Percentiles rank a stretch among this genome's conserved stretches.
Conservation (phyloP, 169 alveolate genomes). For the Cryptosporidium felis region DNA sequence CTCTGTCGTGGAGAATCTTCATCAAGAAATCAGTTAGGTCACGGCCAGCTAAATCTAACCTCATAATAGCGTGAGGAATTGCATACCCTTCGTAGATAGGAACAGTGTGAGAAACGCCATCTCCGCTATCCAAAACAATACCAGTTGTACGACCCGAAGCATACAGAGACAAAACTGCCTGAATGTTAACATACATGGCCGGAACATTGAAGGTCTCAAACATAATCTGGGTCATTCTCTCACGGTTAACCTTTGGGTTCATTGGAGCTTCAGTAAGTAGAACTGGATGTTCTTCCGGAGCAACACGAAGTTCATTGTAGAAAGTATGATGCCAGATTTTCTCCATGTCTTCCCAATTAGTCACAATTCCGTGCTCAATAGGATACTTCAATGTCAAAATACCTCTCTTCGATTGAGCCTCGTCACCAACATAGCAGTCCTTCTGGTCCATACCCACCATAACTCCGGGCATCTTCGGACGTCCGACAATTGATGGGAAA, state of each 20-base stretch:
- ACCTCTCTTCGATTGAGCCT: constrained; percentile 98
- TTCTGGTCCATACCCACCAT: constrained; percentile 97
- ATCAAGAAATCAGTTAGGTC: constrained; percentile 94
- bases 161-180: constrained; percentile 97
- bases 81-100: constrained; percentile 99
- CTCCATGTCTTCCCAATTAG: constrained; percentile 99
- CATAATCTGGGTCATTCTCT: constrained; percentile 96
- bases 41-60: constrained; percentile 98
- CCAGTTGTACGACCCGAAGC: constrained; percentile 99
- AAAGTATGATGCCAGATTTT: constrained; percentile 98
- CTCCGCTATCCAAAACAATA: constrained; percentile 98
- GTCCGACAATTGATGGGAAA: constrained; percentile 98
- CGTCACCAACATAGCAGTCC: constrained; percentile 97
- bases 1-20: constrained; percentile 95
- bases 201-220: constrained; percentile 98
- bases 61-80: constrained; percentile 95
- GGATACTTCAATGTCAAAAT: constrained; percentile 96
- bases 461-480: constrained; percentile 94
- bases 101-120: constrained; percentile 97
- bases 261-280: constrained; percentile 97
- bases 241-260: constrained; percentile 96
- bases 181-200: constrained; percentile 95
- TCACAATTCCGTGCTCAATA: constrained; percentile 98
- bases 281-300: constrained; percentile 96
- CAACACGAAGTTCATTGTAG: constrained; percentile 95